Percentiles rank a stretch among this genome's conserved stretches.
phyloP scores from a whole-genome alignment of 1,139 yeast genomes.

The Kurtzmaniella quercitrusa region DNA sequence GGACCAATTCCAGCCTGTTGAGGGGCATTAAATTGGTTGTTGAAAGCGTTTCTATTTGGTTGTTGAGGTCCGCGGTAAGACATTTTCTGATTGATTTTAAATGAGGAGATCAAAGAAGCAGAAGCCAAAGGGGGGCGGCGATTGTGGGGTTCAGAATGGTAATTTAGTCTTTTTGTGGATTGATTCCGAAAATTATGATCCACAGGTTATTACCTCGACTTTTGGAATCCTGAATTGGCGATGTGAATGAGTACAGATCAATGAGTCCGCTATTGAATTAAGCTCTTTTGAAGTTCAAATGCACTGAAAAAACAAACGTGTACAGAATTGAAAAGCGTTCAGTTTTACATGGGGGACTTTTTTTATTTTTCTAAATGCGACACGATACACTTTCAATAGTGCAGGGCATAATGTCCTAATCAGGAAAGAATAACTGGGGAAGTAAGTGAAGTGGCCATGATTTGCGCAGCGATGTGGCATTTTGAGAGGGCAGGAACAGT shows the following conservation, averaged over 20 bases:
- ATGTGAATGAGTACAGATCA: background rate
- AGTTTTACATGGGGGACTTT: background rate
- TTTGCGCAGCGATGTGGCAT: too few relatives aligned
- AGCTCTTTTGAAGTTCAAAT: background rate
- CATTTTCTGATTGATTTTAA: conserved; percentile 13
- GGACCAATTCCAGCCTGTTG: conserved; percentile 23
- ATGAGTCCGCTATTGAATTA: background rate
- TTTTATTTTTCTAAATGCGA: conserved; percentile 5
- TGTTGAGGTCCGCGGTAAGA: conserved; percentile 35
- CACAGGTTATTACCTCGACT: too few relatives aligned
- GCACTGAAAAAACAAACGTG: conserved; percentile 1
- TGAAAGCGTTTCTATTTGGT: conserved; percentile 14
- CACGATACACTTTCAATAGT: conserved; percentile 7
- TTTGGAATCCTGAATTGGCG: background rate
- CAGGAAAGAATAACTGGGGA: background rate
- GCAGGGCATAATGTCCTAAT: background rate
- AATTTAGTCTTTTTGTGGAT: background rate
- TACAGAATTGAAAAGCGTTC: conserved; percentile 1
- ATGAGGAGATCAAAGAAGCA: background rate
- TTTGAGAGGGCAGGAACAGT: too few relatives aligned
- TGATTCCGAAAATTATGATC: too few relatives aligned
- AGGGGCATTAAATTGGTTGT: conserved; percentile 24
- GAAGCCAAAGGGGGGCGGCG: background rate
- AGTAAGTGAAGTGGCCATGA: background rate
- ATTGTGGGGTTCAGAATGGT: background rate